These are phyloP conservation scores for Chytriomyces hyalinus DNA, from an alignment of 192 early-diverging fungal genomes.

Conservation along the genomic window DNA sequence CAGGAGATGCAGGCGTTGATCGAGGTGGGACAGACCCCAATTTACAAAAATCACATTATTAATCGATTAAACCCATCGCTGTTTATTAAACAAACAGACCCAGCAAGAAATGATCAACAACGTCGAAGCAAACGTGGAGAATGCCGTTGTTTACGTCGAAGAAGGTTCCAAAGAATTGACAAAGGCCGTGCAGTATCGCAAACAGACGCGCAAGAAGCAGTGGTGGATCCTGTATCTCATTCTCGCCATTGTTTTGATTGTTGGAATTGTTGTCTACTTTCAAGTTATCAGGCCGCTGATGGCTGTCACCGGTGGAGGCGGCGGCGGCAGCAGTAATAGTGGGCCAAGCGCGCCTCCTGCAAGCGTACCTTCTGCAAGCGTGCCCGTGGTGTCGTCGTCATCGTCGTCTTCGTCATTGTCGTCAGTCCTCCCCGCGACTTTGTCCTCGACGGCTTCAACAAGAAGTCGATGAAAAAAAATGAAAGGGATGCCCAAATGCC, in stretches of 20 bases:
- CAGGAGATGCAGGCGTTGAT: constrained; percentile 69
- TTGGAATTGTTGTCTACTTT: constrained; percentile 35
- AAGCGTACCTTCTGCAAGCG: background rate
- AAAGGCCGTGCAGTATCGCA: constrained; percentile 51
- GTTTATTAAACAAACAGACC: constrained; percentile 29
- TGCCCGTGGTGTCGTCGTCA: background rate
- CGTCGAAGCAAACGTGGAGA: constrained; percentile 54
- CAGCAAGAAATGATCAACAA: constrained; percentile 59
- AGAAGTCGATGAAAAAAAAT: background rate
- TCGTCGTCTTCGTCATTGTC: constrained; percentile 34
- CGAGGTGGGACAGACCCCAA: constrained; percentile 37
- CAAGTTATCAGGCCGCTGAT: constrained; percentile 8
- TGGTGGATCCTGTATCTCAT: constrained; percentile 47
- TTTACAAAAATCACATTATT: too few relatives aligned
- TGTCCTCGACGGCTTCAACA: too few relatives aligned
- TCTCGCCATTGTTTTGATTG: constrained; percentile 36
- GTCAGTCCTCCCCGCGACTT: background rate
- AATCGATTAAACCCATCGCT: background rate
- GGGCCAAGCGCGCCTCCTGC: background rate
- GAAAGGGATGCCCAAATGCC: background rate
- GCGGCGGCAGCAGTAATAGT: background rate
- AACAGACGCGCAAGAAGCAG: constrained; percentile 52
- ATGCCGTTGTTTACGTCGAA: constrained; percentile 42
- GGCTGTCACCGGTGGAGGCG: background rate
- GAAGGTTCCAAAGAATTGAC: constrained; percentile 55